Base-by-base conservation (phyloP, 129 eudicot genomes). In the Flaveria trinervia region DNA sequence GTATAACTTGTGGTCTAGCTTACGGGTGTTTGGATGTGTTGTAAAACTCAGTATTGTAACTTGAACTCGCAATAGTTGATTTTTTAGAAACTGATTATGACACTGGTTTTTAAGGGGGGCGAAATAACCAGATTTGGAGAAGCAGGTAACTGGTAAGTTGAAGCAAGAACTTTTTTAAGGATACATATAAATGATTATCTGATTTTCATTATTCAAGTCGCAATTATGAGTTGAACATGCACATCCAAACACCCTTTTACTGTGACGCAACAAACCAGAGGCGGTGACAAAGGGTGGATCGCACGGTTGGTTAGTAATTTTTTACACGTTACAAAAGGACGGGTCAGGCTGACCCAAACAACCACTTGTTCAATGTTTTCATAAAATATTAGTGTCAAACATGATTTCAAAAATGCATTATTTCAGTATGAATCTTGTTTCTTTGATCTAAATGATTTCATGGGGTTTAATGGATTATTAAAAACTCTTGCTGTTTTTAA, bases 161-260 rank as follows among this genome's bases (percentile, higher is more conserved):
- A 26, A 3, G 16, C 62, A 71, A 25, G 45, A 71, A 28, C 26
- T 26, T 9, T 50, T 23, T 71, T 15, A 50, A 28, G 45, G 26
- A 28, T 28, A 50, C 16, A 50, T 16, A 50, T 16, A n/a, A 41
- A 22, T 20, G 10, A 15, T 22, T 60, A 23, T 22, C 30, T 59
- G 5, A 22, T 23, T 59, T 23, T 65, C 4, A 65, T 33, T 26
- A 13, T 61, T 61, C 13, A 57, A 57, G 65, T 57, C 5, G 15
- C n/a, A 25, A 11, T 61, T 33, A 67, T 41, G 15, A 67, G 30
- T 43, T 67, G n/a, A 43, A 66, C 17, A 41, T n/a, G 25, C 46
- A n/a, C 50, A n/a, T 66, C 71, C 51, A n/a, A 33, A 36, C 71
- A 36, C 50, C 71, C 50, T n/a, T 66, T 64, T 64, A 64, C 41